phyloP scores from a whole-genome alignment of 202 grass and related monocot species.

The Setaria italica region DNA sequence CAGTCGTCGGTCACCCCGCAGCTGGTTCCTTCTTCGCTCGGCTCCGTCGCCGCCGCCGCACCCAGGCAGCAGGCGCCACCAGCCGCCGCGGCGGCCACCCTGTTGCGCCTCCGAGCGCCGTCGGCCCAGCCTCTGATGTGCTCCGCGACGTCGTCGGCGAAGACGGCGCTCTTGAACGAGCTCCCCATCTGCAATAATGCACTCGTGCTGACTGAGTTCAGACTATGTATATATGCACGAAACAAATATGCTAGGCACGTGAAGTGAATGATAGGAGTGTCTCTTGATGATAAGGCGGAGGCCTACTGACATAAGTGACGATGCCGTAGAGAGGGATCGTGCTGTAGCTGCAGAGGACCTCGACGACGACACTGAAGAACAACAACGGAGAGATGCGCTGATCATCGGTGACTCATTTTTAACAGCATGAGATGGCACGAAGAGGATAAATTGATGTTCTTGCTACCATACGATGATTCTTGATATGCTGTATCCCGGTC shows the following conservation, averaged over 20 bases:
- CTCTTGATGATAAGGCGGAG: not conserved
- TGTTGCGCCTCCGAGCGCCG: constrained; percentile 18
- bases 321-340: constrained; percentile 80
- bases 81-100: not conserved
- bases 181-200: constrained; percentile 66
- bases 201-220: not conserved
- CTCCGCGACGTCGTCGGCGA: constrained; percentile 54
- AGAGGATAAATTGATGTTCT: not conserved
- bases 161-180: constrained; percentile 81
- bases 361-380: constrained; percentile 34
- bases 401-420: no score
- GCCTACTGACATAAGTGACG: constrained; percentile 68
- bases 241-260: not conserved
- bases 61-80: not conserved
- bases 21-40: no score
- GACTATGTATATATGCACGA: not conserved
- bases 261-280: not conserved
- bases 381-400: not conserved
- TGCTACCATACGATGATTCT: constrained; percentile 62
- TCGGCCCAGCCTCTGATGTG: constrained; percentile 47
- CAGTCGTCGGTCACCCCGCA: no score
- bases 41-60: not conserved
- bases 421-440: no score
- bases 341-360: constrained; percentile 86
- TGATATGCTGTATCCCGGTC: constrained; percentile 36